Evolutionary conservation across 2,329 filamentous ascomycete genomes (phyloP).

Genomic region (Stachybotrys elegans): DNA sequence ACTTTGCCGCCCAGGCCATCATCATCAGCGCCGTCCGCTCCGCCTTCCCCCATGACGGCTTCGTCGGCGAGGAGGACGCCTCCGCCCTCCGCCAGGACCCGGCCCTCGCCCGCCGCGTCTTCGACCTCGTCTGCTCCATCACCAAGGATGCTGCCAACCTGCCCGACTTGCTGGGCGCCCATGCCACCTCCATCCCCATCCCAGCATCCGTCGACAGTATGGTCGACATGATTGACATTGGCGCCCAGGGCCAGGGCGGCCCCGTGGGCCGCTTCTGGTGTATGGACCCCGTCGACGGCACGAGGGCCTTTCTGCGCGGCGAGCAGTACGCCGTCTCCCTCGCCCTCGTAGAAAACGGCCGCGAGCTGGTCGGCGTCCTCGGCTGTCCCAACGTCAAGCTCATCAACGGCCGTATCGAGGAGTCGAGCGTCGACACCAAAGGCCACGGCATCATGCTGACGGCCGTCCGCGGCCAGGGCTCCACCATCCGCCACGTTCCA

Average conservation of each 20-base stretch:
- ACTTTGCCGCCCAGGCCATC: conserved; percentile 59
- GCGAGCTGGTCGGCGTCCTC: conserved; percentile 53
- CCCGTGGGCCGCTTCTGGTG: conserved; percentile 47
- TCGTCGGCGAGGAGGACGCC: conserved; percentile 58
- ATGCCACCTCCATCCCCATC: conserved; percentile 21
- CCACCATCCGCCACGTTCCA: conserved; percentile 20
- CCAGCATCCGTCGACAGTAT: conserved; percentile 48
- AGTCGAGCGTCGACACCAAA: conserved; percentile 24
- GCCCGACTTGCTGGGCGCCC: neutral
- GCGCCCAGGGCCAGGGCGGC: conserved; percentile 36
- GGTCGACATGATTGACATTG: conserved; percentile 57
- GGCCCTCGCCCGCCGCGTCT: conserved; percentile 46
- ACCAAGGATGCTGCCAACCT: neutral
- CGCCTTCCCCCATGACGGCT: conserved; percentile 49
- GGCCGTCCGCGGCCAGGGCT: conserved; percentile 25
- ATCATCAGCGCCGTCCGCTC: conserved; percentile 51
- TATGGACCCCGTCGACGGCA: conserved; percentile 62
- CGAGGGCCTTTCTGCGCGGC: conserved; percentile 54
- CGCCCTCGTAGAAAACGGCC: conserved; percentile 51
- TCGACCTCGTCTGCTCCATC: conserved; percentile 41
- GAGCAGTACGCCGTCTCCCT: conserved; percentile 60
- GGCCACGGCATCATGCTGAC: conserved; percentile 31
- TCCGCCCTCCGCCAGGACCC: conserved; percentile 44
- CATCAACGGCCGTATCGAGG: conserved; percentile 28
- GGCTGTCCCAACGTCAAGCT: conserved; percentile 54